Conservation (phyloP, 768 basidiomycete genomes). For the Collybia sp. region DNA sequence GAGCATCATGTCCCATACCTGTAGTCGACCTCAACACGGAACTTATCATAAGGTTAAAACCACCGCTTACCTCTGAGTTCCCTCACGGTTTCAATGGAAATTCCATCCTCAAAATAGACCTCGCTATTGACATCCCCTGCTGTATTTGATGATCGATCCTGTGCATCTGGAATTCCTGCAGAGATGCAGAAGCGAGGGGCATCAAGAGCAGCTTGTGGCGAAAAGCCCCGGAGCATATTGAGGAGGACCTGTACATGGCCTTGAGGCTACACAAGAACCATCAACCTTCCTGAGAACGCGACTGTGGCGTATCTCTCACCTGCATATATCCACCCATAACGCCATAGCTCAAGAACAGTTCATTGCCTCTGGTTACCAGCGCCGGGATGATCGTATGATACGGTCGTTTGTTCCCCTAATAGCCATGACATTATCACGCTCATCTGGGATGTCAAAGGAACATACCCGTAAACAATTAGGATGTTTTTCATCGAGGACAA, state of each 20-base stretch:
- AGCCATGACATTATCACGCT: not conserved
- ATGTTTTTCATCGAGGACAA: conserved; percentile 74
- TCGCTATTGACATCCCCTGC: conserved; percentile 76
- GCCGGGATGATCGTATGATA: conserved; percentile 96
- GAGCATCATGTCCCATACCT: conserved; percentile 91
- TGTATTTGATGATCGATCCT: conserved; percentile 35
- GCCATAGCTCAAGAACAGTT: conserved; percentile 85
- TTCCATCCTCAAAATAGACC: conserved; percentile 87
- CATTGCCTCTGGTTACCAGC: conserved; percentile 70
- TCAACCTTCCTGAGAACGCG: not conserved
- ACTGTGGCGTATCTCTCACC: conserved; percentile 26
- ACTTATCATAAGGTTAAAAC: not conserved
- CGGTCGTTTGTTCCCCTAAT: conserved; percentile 73
- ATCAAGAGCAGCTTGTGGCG: conserved; percentile 86
- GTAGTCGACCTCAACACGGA: conserved; percentile 2
- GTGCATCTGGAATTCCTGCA: conserved; percentile 64
- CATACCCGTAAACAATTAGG: conserved; percentile 76
- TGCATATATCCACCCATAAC: conserved; percentile 95
- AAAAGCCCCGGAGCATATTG: conserved; percentile 85
- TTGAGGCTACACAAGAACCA: conserved; percentile 62
- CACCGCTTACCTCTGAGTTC: conserved; percentile 57
- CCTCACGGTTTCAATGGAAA: conserved; percentile 54
- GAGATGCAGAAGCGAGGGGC: conserved; percentile 97
- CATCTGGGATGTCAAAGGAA: not conserved
- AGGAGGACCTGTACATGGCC: conserved; percentile 94